A percentile compares a stretch with the other conserved stretches of the same genome.
Conservation (phyloP, 805 yeast species). For the Kluyveromyces lactis region DNA sequence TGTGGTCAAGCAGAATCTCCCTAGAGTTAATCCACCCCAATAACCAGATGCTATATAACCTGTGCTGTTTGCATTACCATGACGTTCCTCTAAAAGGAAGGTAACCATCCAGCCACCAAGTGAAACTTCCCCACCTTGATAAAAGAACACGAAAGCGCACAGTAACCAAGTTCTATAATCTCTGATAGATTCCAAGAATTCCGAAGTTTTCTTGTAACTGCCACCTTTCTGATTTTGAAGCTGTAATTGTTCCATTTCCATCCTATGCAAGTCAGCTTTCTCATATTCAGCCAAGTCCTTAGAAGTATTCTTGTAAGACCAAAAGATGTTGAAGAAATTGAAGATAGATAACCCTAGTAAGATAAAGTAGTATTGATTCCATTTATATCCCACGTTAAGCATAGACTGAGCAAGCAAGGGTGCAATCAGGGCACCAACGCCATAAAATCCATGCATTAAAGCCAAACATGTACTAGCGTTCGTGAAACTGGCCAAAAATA, state of each 20-base stretch:
- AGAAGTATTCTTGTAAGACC: conserved; percentile 40
- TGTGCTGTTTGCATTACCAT: conserved; percentile 33
- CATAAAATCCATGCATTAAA: conserved; percentile 51
- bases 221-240: not conserved
- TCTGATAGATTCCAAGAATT: conserved; percentile 33
- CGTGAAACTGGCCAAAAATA: conserved; percentile 41
- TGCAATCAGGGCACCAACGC: conserved; percentile 54
- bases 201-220: conserved; percentile 12
- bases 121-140: conserved; percentile 58
- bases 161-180: conserved; percentile 41
- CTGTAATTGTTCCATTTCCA: conserved; percentile 6
- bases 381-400: conserved; percentile 39
- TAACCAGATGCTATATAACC: conserved; percentile 59
- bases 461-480: conserved; percentile 44
- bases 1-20: conserved; percentile 43
- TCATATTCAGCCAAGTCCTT: conserved; percentile 32
- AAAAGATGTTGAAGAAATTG: conserved; percentile 28
- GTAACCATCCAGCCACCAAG: conserved; percentile 63
- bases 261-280: conserved; percentile 4
- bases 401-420: conserved; percentile 52
- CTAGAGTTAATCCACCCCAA: conserved; percentile 58
- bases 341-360: conserved; percentile 35
- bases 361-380: conserved; percentile 52
- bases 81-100: conserved; percentile 43
- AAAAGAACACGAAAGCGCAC: conserved; percentile 46